A percentile compares a stretch with the other conserved stretches of the same genome.
These are phyloP conservation scores for Fomes fomentarius DNA, from an alignment of 1,284 basidiomycete species.

Conservation along the genomic window DNA sequence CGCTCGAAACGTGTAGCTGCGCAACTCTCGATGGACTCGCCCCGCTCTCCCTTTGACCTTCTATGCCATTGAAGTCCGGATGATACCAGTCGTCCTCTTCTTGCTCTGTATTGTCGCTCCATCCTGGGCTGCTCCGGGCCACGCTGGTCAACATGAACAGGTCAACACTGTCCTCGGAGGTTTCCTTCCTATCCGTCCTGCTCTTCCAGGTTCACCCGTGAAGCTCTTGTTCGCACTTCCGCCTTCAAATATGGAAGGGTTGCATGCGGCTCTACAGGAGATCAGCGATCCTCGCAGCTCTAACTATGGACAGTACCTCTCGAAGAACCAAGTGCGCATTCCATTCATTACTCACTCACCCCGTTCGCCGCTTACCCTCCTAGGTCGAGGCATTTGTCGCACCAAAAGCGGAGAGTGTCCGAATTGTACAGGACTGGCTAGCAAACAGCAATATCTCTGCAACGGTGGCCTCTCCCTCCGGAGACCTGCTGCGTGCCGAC, in stretches of 20 bases:
- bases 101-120: not conserved
- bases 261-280: constrained; percentile 33
- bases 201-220: not conserved
- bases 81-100: not conserved
- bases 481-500: constrained; percentile 18
- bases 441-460: constrained; percentile 35
- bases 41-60: not conserved
- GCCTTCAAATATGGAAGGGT: constrained; percentile 30
- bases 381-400: constrained; percentile 38
- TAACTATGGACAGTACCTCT: constrained; percentile 14
- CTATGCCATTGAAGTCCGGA: not conserved
- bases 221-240: not conserved
- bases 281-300: constrained; percentile 22
- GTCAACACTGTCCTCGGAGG: not conserved
- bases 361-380: not conserved
- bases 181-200: not conserved
- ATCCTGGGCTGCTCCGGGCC: not conserved
- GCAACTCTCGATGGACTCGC: not conserved
- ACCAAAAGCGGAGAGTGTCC: constrained; percentile 35
- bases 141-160: not conserved
- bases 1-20: no score
- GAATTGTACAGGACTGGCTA: constrained; percentile 39
- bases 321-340: constrained; percentile 15
- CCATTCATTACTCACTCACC: constrained; percentile 18
- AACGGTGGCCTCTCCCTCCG: constrained; percentile 30